phyloP scores from a whole-genome alignment of 805 yeast genomes.

The Candida manassasensis region DNA sequence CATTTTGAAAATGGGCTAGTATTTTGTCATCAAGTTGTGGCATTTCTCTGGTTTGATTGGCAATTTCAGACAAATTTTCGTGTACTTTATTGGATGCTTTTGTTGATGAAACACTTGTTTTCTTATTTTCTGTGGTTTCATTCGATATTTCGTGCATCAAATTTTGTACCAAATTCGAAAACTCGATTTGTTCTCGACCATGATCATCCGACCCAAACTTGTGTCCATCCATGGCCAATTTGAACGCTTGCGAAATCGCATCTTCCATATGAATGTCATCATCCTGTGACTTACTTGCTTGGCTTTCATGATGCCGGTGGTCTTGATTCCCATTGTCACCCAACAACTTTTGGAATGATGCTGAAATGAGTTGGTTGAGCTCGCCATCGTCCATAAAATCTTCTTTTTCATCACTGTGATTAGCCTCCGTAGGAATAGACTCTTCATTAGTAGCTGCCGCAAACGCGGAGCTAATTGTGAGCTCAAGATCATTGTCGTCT shows the following conservation, averaged over 20 bases:
- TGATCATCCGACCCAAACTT: neutral
- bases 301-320: neutral
- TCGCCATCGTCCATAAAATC: slow-evolving; percentile 13
- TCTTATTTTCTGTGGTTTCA: slow-evolving; percentile 2
- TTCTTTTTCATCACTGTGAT: neutral
- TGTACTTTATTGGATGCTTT: slow-evolving; percentile 30
- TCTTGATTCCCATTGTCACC: neutral
- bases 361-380: slow-evolving; percentile 17
- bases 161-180: slow-evolving; percentile 23
- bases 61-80: slow-evolving; percentile 8
- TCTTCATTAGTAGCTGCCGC: slow-evolving; percentile 11
- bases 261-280: slow-evolving; percentile 18
- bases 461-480: slow-evolving; percentile 39
- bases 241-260: slow-evolving; percentile 28
- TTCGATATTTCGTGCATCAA: slow-evolving; percentile 20
- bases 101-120: slow-evolving; percentile 20
- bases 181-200: slow-evolving; percentile 7
- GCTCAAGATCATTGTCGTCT: slow-evolving; percentile 24
- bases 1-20: slow-evolving; percentile 32
- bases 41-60: slow-evolving; percentile 13
- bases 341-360: slow-evolving; percentile 16
- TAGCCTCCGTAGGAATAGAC: neutral
- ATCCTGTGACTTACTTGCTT: neutral
- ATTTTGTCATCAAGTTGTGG: slow-evolving; percentile 35
- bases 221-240: slow-evolving; percentile 12